Base-by-base conservation (phyloP, 2,329 filamentous ascomycete species). In the Neofusicoccum laricinum region DNA sequence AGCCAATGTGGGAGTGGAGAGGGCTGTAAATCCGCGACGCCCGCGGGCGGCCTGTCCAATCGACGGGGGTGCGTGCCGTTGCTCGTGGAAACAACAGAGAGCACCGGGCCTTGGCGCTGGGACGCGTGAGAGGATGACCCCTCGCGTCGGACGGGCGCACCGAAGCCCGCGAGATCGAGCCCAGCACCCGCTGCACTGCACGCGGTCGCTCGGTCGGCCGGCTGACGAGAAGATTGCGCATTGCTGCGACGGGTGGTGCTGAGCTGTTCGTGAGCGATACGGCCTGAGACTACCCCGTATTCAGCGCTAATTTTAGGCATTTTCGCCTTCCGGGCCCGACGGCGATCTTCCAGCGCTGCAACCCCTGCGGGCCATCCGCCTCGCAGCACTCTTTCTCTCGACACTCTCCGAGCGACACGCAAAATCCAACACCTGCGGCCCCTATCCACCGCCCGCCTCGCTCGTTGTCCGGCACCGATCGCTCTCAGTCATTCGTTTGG, bases 241-340 rank as follows among this genome's bases (percentile, higher is more conserved):
- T 40, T 41, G 36, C 34, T 40, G 50, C 17, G 36, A 41, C 19
- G 40, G 19, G 25, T 46, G 55, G 40, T 59, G 40, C 40, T 48
- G 40, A 58, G 53, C 53, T 46, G 55, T 40, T 59, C 55, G 55
- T 59, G 55, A 58, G 53, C 53, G 53, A 46, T 48, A 59, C 41
- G 40, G 55, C 55, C 25, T 59, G 55, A 59, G 55, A 46, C 55
- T 59, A 46, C 55, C 55, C 55, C 55, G 55, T 59, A 59, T 59
- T 45, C 25, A 45, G 41, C 55, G 40, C 55, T 59, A 59, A 59
- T 46, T 59, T 46, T 59, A 59, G 55, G 40, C 55, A 59, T 59
- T 59, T 59, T 59, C 55, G 55, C 55, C 55, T 59, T 46, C 55
- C 55, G 55, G 55, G 55, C 55, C 55, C 55, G 55, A 59, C 55